These are phyloP conservation scores for Pyrrhoderma lamaoense DNA, from an alignment of 1,284 basidiomycete genomes.

Conservation along the genomic window DNA sequence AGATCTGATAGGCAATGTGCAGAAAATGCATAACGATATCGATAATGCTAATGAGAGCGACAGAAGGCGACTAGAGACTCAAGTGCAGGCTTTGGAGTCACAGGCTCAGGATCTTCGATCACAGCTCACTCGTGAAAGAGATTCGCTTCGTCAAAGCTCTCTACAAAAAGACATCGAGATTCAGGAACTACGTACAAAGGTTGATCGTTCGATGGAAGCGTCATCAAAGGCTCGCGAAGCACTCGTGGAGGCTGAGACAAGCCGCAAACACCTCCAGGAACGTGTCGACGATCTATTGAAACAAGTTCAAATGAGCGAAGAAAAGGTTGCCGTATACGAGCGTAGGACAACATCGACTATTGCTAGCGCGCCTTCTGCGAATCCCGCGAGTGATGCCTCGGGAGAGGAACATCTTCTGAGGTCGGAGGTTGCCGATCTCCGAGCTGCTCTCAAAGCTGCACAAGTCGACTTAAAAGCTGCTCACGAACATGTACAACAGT, in stretches of 20 bases:
- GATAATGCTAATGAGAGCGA: conserved; percentile 80
- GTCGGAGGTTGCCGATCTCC: conserved; percentile 76
- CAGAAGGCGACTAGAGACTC: conserved; percentile 69
- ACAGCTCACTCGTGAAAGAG: conserved; percentile 76
- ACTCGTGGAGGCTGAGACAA: conserved; percentile 71
- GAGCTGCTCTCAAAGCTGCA: conserved; percentile 64
- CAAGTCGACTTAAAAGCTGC: conserved; percentile 70
- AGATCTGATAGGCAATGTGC: conserved; percentile 81
- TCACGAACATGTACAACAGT: conserved; percentile 70
- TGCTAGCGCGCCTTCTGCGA: neutral
- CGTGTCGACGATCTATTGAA: conserved; percentile 65
- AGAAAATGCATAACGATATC: conserved; percentile 83
- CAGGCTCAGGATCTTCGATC: conserved; percentile 74
- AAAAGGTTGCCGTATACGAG: conserved; percentile 85
- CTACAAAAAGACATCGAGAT: conserved; percentile 78
- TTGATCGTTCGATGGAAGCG: conserved; percentile 70
- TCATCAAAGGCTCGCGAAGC: conserved; percentile 66
- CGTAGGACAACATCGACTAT: conserved; percentile 41
- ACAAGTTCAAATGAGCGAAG: conserved; percentile 69
- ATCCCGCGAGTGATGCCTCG: conserved; percentile 36
- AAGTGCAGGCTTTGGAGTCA: conserved; percentile 70
- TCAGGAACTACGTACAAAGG: conserved; percentile 65
- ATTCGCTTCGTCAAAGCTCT: conserved; percentile 61
- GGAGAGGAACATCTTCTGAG: conserved; percentile 68
- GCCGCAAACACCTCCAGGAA: conserved; percentile 73